Percentiles rank a stretch among this genome's conserved stretches.
Conservation (phyloP, 2,329 filamentous ascomycete species). For the Colletotrichum zoysiae region DNA sequence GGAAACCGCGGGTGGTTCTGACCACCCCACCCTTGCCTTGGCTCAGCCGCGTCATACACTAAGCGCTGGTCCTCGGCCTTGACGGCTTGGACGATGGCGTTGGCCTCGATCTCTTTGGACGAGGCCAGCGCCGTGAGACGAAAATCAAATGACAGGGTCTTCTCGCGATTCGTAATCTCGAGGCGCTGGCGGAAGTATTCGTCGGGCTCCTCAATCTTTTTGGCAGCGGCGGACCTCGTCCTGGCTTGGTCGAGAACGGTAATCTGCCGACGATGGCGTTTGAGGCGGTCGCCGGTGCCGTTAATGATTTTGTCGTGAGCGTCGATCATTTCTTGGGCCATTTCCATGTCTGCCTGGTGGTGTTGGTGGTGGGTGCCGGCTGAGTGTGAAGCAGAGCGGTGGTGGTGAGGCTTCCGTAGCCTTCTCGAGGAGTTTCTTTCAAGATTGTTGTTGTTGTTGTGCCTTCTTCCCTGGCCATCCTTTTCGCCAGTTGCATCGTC, state of each 20-base stretch:
- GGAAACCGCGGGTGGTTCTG: slow-evolving; percentile 61
- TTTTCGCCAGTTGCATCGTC: slow-evolving; percentile 41
- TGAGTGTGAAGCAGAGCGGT: slow-evolving; percentile 10
- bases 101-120: slow-evolving; percentile 52
- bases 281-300: slow-evolving; percentile 1
- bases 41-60: slow-evolving; percentile 52
- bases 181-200: slow-evolving; percentile 51
- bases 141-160: slow-evolving; percentile 56
- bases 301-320: slow-evolving; percentile 40
- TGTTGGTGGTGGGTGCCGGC: not conserved
- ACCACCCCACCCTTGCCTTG: slow-evolving; percentile 54
- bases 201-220: slow-evolving; percentile 34
- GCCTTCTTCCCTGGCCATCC: slow-evolving; percentile 38
- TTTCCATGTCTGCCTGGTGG: slow-evolving; percentile 27
- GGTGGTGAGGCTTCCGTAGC: slow-evolving; percentile 30
- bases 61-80: slow-evolving; percentile 51
- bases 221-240: slow-evolving; percentile 13
- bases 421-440: slow-evolving; percentile 33
- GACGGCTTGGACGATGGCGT: slow-evolving; percentile 56
- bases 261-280: not conserved
- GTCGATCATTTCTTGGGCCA: slow-evolving; percentile 35
- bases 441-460: slow-evolving; percentile 26
- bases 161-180: slow-evolving; percentile 50
- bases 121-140: slow-evolving; percentile 50
- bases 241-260: slow-evolving; percentile 23